phyloP scores from a whole-genome alignment of 2,329 filamentous ascomycete genomes.

The Biscogniauxia mediterranea region DNA sequence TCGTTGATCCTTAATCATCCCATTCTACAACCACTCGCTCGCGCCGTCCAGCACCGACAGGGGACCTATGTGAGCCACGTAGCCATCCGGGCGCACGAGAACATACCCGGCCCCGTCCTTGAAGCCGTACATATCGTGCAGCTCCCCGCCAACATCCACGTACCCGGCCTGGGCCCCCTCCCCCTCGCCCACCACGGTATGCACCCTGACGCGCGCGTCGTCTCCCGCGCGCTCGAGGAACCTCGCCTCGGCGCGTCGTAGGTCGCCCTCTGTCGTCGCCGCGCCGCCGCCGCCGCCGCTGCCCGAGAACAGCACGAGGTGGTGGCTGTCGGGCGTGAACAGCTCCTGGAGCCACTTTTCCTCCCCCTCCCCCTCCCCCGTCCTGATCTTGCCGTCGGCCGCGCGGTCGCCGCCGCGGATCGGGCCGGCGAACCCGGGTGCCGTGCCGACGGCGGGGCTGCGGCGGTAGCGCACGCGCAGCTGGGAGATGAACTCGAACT shows the following conservation, averaged over 20 bases:
- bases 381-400: constrained; percentile 33
- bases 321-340: constrained; percentile 20
- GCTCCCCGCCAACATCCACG: constrained; percentile 20
- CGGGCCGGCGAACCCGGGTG: constrained; percentile 28
- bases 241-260: constrained; percentile 17
- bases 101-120: constrained; percentile 22
- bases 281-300: constrained; percentile 14
- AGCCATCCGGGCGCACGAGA: constrained; percentile 29
- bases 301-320: constrained; percentile 29
- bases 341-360: constrained; percentile 26
- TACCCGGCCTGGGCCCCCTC: constrained; percentile 15
- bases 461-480: constrained; percentile 39
- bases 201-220: constrained; percentile 15
- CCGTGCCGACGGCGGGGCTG: constrained; percentile 33
- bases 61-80: constrained; percentile 29
- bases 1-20: neutral
- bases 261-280: constrained; percentile 14
- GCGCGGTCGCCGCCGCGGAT: constrained; percentile 48
- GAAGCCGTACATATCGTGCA: constrained; percentile 27
- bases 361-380: constrained; percentile 4
- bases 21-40: constrained; percentile 13
- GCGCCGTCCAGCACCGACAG: constrained; percentile 18
- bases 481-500: constrained; percentile 39
- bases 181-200: constrained; percentile 20
- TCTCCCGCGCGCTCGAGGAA: constrained; percentile 11